phyloP scores from a whole-genome alignment of 1,139 yeast genomes.

The Barnettozyma hawaiiensis region DNA sequence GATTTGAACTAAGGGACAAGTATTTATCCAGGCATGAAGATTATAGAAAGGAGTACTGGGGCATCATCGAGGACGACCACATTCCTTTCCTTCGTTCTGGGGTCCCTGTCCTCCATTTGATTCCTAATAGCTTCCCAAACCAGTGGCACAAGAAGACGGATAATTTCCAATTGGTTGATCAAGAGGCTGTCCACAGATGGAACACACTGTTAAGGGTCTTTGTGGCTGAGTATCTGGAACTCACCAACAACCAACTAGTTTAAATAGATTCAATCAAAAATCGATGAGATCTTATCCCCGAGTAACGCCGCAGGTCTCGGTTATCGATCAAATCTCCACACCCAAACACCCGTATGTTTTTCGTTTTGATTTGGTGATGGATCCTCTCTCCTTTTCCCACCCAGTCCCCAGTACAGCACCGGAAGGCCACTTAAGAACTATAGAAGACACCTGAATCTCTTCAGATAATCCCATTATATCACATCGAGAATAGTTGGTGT shows the following conservation, averaged over 20 bases:
- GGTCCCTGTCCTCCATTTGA: slow-evolving; percentile 44
- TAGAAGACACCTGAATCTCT: background rate
- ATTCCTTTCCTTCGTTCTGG: slow-evolving; percentile 43
- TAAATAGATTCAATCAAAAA: too few relatives aligned
- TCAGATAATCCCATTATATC: too few relatives aligned
- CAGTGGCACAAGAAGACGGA: slow-evolving; percentile 45
- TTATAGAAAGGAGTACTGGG: slow-evolving; percentile 23
- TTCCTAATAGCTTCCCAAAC: slow-evolving; percentile 44
- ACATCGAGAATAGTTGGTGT: too few relatives aligned
- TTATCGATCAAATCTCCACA: background rate
- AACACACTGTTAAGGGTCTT: slow-evolving; percentile 14
- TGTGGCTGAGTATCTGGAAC: slow-evolving; percentile 18
- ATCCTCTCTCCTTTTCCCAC: too few relatives aligned
- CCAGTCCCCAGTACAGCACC: background rate
- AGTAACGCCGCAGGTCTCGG: background rate
- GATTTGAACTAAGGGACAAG: slow-evolving; percentile 7
- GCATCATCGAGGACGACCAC: slow-evolving; percentile 47
- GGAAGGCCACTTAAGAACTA: background rate
- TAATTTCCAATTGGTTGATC: slow-evolving; percentile 27
- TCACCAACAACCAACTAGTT: background rate
- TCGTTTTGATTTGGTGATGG: too few relatives aligned
- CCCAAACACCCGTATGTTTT: slow-evolving; percentile 1
- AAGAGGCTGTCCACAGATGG: slow-evolving; percentile 23
- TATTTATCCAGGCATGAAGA: slow-evolving; percentile 20
- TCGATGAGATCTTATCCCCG: background rate